Conservation (phyloP, 257 asterid species). For the Catharanthus roseus region DNA sequence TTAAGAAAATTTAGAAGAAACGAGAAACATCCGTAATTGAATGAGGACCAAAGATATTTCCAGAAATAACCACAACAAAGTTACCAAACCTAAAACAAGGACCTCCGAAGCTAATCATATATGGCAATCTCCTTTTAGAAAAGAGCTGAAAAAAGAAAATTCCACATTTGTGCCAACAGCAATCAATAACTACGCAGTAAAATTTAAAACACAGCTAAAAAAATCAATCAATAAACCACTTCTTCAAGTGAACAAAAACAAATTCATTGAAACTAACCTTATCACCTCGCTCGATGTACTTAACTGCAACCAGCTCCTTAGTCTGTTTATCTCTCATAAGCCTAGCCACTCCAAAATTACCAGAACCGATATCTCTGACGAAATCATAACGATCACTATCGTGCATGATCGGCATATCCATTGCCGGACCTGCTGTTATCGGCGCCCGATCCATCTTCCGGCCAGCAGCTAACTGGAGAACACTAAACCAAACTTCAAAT, state of each 20-base stretch:
- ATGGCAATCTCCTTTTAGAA: background rate
- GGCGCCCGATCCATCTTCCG: conserved; percentile 61
- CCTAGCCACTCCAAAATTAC: conserved; percentile 80
- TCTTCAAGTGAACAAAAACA: background rate
- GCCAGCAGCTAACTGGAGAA: background rate
- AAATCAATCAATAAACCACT: background rate
- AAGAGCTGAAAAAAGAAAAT: background rate
- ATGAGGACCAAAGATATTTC: background rate
- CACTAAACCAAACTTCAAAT: background rate
- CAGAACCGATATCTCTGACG: conserved; percentile 77
- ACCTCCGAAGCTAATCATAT: conserved; percentile 4
- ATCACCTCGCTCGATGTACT: conserved; percentile 84
- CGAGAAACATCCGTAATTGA: background rate
- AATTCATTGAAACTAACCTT: conserved; percentile 42
- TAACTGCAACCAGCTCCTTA: conserved; percentile 72
- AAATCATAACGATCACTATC: conserved; percentile 83
- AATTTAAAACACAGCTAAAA: background rate
- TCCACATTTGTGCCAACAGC: conserved; percentile 3
- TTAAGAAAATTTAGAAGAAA: background rate
- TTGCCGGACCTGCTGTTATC: conserved; percentile 43
- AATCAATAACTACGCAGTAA: conserved; percentile 4
- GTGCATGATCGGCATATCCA: conserved; percentile 96
- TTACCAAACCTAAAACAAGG: background rate
- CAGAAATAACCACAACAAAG: conserved; percentile 9
- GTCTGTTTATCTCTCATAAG: conserved; percentile 81